Percentiles rank a stretch among this genome's conserved stretches.
phyloP scores from a whole-genome alignment of 2,329 filamentous ascomycete species.

The Penicillium olsonii region DNA sequence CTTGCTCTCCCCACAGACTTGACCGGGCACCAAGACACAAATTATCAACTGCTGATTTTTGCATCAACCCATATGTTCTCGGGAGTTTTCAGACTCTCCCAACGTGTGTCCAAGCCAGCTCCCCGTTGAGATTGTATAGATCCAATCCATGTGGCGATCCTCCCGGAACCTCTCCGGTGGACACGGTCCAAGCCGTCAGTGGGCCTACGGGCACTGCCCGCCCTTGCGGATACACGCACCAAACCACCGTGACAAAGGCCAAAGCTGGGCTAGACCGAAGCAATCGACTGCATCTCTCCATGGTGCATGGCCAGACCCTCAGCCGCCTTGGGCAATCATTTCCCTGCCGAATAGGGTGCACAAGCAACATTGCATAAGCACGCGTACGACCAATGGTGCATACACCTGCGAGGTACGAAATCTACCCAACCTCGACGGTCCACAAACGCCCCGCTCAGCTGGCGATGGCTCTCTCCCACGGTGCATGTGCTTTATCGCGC shows the following conservation, averaged over 20 bases:
- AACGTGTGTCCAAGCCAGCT: background rate
- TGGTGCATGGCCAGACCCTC: conserved; percentile 12
- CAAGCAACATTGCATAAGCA: conserved; percentile 8
- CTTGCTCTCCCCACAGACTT: too few relatives aligned
- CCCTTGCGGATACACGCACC: conserved; percentile 8
- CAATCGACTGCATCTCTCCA: conserved; percentile 2
- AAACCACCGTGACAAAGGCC: conserved; percentile 1
- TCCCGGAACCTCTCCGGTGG: conserved; percentile 17
- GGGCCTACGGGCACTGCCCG: conserved; percentile 15
- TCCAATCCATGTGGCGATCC: conserved; percentile 16
- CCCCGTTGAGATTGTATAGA: background rate
- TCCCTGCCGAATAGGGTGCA: conserved; percentile 2
- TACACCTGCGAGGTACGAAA: conserved; percentile 7
- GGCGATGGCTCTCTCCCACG: background rate
- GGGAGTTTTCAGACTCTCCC: too few relatives aligned
- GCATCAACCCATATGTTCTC: too few relatives aligned
- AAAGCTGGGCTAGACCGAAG: conserved; percentile 8
- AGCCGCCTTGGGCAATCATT: background rate
- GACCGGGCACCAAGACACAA: too few relatives aligned
- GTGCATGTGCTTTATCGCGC: background rate
- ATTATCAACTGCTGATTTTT: too few relatives aligned
- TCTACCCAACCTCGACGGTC: background rate
- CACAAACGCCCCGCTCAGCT: conserved; percentile 1
- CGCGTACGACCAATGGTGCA: conserved; percentile 5
- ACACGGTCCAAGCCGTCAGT: conserved; percentile 22